Evolutionary conservation across 768 basidiomycete species (phyloP).

Genomic region (Sporobolomyces roseus): DNA sequence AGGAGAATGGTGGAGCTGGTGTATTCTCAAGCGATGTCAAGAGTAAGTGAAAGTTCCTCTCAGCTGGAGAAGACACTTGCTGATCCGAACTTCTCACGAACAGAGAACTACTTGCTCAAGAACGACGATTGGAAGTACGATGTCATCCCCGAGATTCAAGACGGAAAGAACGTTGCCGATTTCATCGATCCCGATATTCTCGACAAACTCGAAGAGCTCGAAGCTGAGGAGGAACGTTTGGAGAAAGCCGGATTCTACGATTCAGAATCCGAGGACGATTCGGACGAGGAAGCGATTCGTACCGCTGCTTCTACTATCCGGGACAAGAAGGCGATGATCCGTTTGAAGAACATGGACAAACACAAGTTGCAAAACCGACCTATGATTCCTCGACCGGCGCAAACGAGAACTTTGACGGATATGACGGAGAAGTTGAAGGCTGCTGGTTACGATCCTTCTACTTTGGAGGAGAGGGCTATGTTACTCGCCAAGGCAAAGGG

Average conservation of each 20-base stretch:
- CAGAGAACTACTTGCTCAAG: conserved; percentile 84
- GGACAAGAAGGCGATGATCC: conserved; percentile 53
- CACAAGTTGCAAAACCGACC: conserved; percentile 83
- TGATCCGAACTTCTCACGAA: conserved; percentile 19
- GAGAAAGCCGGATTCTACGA: conserved; percentile 94
- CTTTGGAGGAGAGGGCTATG: conserved; percentile 81
- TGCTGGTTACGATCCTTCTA: conserved; percentile 82
- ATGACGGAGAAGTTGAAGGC: conserved; percentile 75
- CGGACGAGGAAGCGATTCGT: conserved; percentile 63
- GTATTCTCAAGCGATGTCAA: conserved; percentile 86
- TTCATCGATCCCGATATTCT: conserved; percentile 97
- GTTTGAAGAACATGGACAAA: conserved; percentile 64
- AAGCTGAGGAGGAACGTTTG: conserved; percentile 92
- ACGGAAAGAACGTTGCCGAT: conserved; percentile 98
- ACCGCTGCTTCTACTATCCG: conserved; percentile 63
- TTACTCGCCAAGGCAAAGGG: conserved; percentile 68
- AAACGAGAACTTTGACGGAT: conserved; percentile 65
- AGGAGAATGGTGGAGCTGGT: conserved; percentile 81
- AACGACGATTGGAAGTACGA: conserved; percentile 95
- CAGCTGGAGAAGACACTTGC: not conserved
- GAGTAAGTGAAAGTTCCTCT: conserved; percentile 57
- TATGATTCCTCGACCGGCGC: conserved; percentile 64
- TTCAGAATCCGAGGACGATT: conserved; percentile 74
- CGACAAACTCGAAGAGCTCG: conserved; percentile 93
- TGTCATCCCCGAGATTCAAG: conserved; percentile 94